These are phyloP conservation scores for Euptelea pleiosperma DNA, from an alignment of 164 flowering plant species.

Conservation along the genomic window DNA sequence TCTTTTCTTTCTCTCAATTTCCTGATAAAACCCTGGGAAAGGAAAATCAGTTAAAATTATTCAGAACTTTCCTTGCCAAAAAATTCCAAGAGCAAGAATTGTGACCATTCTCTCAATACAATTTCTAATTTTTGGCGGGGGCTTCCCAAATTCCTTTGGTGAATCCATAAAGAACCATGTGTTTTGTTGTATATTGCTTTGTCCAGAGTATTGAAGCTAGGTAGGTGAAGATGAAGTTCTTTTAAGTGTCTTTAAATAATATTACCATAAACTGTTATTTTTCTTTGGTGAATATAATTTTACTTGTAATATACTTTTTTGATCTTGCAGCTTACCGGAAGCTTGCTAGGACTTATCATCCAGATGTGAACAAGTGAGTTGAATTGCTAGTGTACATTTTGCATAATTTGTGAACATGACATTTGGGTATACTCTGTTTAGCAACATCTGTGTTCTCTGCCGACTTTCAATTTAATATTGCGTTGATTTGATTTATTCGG, in stretches of 20 bases:
- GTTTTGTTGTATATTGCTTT: too few species aligned
- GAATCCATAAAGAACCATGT: too few species aligned
- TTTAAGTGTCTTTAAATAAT: neutral
- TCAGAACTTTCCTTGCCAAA: too few species aligned
- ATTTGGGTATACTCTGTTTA: neutral
- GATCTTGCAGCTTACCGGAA: slow-evolving; percentile 75
- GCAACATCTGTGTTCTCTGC: too few species aligned
- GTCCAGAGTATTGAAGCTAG: neutral
- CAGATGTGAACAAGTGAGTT: slow-evolving; percentile 91
- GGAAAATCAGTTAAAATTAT: neutral
- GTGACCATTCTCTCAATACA: too few species aligned
- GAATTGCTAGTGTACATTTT: neutral
- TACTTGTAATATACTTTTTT: slow-evolving; percentile 8
- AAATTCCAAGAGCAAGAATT: too few species aligned
- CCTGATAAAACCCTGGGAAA: neutral
- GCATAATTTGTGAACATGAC: neutral
- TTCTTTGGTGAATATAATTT: neutral
- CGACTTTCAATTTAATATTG: too few species aligned
- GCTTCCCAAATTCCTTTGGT: too few species aligned
- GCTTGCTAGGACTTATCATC: slow-evolving; percentile 82
- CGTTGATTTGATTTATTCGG: too few species aligned
- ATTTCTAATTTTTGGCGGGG: too few species aligned
- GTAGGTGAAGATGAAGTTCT: neutral
- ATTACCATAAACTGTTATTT: neutral
- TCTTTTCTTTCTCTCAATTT: neutral